Base-by-base conservation (phyloP, 495 filamentous ascomycete genomes). In the Hyaloscypha bicolor region DNA sequence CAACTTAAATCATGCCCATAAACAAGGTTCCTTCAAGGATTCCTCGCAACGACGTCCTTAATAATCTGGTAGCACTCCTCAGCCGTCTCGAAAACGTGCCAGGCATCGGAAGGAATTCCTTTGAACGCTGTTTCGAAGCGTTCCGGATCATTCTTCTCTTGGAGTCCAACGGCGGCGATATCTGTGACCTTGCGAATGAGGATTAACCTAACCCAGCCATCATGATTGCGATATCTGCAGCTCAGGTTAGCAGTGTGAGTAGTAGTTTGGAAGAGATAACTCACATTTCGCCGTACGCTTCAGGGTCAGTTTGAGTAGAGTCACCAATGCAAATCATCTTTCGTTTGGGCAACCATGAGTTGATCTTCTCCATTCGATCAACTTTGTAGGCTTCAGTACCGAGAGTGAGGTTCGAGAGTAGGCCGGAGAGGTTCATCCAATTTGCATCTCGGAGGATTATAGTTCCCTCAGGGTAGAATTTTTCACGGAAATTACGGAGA, bases 251-350 rank as follows among this genome's bases (percentile, higher is more conserved):
- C 53, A 56, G 9, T 37, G 32, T 32, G 31, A n/a, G n/a, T 6
- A 16, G 25, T 21, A 61, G 0, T 21, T 42, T 4, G 25, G 29
- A 35, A 8, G 29, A 58, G 32, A 48, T 35, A 1, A 59, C 77
- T 76, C 85, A 93, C 77, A 87, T 85, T 74, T 91, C 86, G 33
- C 88, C 94, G 73, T 97, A 97, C 0, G 92, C 87, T 76, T 97
- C 94, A 0, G 94, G 94, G 73, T 98, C 94, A 31, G 83, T 88
- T 77, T 98, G 94, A 12, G 94, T 97, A 42, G 89, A 93, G 74
- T 98, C 94, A 0, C 94, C 94, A 67, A 98, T 86, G 70, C 87
- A 90, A 29, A 98, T 83, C 78, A 95, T 88, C 67, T 90, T 90
- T 53, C 93, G 81, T 55, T 83, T 80, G 9, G 94, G 94, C 63